phyloP scores from a whole-genome alignment of 345 rosid genomes.

The Clarkia xantiana region DNA sequence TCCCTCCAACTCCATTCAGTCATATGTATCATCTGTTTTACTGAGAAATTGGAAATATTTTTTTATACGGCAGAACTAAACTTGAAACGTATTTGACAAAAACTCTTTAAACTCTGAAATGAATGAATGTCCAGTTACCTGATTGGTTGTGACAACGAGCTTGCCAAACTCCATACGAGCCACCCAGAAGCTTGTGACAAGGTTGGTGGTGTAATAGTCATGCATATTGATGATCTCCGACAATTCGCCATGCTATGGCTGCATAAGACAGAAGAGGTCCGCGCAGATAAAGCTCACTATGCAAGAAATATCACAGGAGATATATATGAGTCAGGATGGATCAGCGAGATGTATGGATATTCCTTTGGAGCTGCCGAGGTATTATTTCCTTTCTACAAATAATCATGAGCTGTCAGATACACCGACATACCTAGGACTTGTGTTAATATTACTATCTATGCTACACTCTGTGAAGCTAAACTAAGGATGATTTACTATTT shows the following conservation, averaged over 20 bases:
- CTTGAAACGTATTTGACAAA: too few species aligned
- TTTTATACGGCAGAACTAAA: too few species aligned
- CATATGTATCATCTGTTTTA: too few species aligned
- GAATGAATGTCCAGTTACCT: conserved; percentile 41
- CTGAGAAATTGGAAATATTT: too few species aligned
- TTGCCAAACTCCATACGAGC: conserved; percentile 83
- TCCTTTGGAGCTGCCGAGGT: conserved; percentile 99
- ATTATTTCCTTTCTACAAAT: conserved; percentile 1
- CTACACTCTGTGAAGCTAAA: too few species aligned
- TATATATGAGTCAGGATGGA: conserved; percentile 86
- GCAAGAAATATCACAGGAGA: conserved; percentile 83
- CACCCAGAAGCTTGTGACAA: conserved; percentile 90
- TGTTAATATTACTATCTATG: too few species aligned
- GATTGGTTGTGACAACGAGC: conserved; percentile 88
- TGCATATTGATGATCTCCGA: conserved; percentile 92
- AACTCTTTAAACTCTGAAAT: too few species aligned
- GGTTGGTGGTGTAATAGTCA: conserved; percentile 94
- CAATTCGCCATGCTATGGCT: conserved; percentile 79
- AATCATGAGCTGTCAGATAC: too few species aligned
- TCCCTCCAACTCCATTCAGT: neutral
- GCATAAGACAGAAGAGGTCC: conserved; percentile 94
- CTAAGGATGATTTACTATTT: too few species aligned
- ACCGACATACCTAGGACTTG: too few species aligned
- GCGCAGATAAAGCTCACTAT: conserved; percentile 92
- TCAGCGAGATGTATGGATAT: conserved; percentile 98